Evolutionary conservation across 177 flowering plant species (phyloP), one percentile per base, ranked within the genome.

Genomic region (Vitis hybrid): DNA sequence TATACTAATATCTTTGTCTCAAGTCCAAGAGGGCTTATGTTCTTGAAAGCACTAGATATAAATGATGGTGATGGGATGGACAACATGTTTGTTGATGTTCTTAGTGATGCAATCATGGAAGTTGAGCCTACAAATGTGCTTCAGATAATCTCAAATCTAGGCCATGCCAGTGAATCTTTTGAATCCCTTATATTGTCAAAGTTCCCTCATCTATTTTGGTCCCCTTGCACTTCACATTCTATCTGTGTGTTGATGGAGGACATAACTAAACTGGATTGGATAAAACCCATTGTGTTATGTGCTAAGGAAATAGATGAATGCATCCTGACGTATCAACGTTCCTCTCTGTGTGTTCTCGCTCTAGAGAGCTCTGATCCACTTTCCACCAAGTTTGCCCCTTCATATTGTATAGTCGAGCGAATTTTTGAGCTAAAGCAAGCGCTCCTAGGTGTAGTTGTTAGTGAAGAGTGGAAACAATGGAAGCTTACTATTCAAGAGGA

Each of bases 131-230:
- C 47, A 50, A 77, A 78, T 65, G 82, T 80, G 31, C 71, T 80
- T 62, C 85, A 82, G 72, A 62, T 80, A 64, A 77, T 82, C 28
- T 58, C 79, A 19, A 77, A 80, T 80, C 75, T 70, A 15, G 75
- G 51, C n/a, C 73, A 69, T 55, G 63, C 73, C 10, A 59, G 63
- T 59, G 62, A 65, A 67, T 73, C 69, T 22, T 72, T 70, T 67
- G 79, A 76, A 66, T 62, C 83, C 47, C 20, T 78, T 55, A 64
- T 78, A 1, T 59, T 33, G 20, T 65, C 76, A 44, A 80, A 78
- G 71, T 82, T 78, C 69, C 82, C 83, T 62, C 76, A 59, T 14
- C 75, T 83, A 38, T 78, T 83, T 72, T 78, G 80, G 82, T 83
- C 86, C 61, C 76, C 78, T 38, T 83, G 82, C 55, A 62, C 77